Conservation (phyloP, 768 basidiomycete genomes). For the Suillus clintonianus region DNA sequence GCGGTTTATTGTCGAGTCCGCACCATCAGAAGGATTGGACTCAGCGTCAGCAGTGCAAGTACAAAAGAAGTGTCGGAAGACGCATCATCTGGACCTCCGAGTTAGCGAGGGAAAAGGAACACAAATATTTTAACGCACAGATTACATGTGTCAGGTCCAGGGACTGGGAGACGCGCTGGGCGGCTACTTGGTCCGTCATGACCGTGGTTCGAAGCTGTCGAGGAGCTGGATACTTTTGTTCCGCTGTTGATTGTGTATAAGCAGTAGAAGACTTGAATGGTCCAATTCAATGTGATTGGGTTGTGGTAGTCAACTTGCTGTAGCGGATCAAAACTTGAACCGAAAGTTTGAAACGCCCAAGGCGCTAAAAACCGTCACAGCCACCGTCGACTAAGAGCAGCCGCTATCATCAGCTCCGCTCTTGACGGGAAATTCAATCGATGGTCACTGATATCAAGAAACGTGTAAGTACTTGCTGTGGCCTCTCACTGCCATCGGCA, state of each 20-base stretch:
- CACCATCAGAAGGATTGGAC: conserved; percentile 75
- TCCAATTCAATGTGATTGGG: not conserved
- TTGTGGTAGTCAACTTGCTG: not conserved
- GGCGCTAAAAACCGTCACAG: too few relatives aligned
- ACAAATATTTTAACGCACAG: conserved; percentile 37
- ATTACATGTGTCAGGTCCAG: conserved; percentile 70
- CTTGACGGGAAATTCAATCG: too few relatives aligned
- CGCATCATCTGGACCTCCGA: conserved; percentile 54
- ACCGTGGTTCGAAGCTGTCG: not conserved
- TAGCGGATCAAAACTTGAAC: not conserved
- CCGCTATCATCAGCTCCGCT: not conserved
- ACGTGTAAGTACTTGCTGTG: not conserved
- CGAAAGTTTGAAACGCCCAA: not conserved
- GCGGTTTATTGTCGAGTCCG: conserved; percentile 8
- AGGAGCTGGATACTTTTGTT: not conserved
- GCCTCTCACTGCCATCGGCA: not conserved
- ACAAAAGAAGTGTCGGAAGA: conserved; percentile 56
- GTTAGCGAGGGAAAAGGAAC: not conserved
- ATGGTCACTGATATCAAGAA: not conserved
- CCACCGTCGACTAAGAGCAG: too few relatives aligned
- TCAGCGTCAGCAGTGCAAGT: conserved; percentile 65
- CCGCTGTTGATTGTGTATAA: not conserved
- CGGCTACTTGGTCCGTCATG: conserved; percentile 9
- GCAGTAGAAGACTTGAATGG: not conserved
- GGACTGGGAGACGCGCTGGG: conserved; percentile 47